Percentiles rank a stretch among this genome's conserved stretches.
Evolutionary conservation across 2,329 filamentous ascomycete species (phyloP).

Genomic region (Fusarium globosum): DNA sequence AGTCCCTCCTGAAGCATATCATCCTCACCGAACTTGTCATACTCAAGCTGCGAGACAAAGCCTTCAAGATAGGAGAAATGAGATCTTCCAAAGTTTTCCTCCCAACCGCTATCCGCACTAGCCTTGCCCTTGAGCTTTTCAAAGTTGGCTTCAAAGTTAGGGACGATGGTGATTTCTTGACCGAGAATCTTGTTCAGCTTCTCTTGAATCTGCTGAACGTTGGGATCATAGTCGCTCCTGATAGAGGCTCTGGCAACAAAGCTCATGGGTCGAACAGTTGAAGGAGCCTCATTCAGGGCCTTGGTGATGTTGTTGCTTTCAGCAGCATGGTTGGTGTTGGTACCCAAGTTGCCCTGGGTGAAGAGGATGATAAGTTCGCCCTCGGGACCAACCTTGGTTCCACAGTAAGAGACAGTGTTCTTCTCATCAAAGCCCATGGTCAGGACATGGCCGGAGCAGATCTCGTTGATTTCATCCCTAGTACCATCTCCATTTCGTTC

Average conservation of each 20-base stretch:
- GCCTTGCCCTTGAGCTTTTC: slow-evolving; percentile 52
- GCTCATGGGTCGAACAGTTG: slow-evolving; percentile 50
- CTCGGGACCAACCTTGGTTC: slow-evolving; percentile 54
- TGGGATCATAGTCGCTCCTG: slow-evolving; percentile 54
- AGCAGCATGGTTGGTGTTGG: slow-evolving; percentile 57
- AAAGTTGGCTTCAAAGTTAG: slow-evolving; percentile 59
- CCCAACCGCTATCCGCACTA: slow-evolving; percentile 52
- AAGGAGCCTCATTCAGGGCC: slow-evolving; percentile 60
- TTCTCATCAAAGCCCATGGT: slow-evolving; percentile 59
- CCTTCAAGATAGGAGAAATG: slow-evolving; percentile 58
- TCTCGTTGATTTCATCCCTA: slow-evolving; percentile 60
- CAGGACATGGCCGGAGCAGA: slow-evolving; percentile 56
- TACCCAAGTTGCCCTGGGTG: slow-evolving; percentile 54
- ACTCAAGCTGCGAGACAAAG: slow-evolving; percentile 54
- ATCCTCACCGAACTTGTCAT: slow-evolving; percentile 59
- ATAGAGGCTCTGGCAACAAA: slow-evolving; percentile 58
- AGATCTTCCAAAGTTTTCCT: slow-evolving; percentile 56
- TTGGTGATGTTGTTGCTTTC: slow-evolving; percentile 52
- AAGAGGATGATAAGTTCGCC: slow-evolving; percentile 63
- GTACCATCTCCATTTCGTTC: slow-evolving; percentile 52
- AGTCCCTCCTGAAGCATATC: slow-evolving; percentile 62
- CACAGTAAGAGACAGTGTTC: slow-evolving; percentile 57
- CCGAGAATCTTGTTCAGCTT: slow-evolving; percentile 54
- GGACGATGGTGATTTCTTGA: slow-evolving; percentile 58
- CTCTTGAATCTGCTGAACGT: slow-evolving; percentile 52